Conservation (phyloP, 495 filamentous ascomycete species). For the Hypomontagnella submonticulosa region DNA sequence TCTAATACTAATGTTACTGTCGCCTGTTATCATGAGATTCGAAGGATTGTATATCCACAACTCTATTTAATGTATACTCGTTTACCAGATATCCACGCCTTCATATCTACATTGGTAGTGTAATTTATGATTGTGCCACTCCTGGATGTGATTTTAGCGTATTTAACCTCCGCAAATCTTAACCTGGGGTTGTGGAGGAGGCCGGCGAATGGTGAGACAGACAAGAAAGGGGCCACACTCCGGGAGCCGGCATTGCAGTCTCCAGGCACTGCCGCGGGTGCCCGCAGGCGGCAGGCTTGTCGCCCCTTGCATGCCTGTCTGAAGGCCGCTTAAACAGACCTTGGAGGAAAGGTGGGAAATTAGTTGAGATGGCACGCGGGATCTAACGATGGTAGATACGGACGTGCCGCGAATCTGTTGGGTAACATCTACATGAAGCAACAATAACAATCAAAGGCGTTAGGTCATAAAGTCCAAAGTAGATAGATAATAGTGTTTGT, state of each 20-base stretch:
- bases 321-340: conserved; percentile 8
- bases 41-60: background rate
- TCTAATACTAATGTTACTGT: no score
- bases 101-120: background rate
- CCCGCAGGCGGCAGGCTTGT: conserved; percentile 23
- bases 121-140: conserved; percentile 1
- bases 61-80: background rate
- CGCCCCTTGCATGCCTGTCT: conserved; percentile 24
- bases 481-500: conserved; percentile 7
- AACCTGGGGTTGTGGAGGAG: conserved; percentile 14
- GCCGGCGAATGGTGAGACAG: conserved; percentile 25
- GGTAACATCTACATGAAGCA: conserved; percentile 9
- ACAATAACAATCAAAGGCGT: conserved; percentile 5
- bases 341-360: conserved; percentile 16
- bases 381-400: conserved; percentile 8
- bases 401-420: conserved; percentile 12
- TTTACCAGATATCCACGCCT: no score
- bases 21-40: background rate
- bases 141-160: conserved; percentile 12
- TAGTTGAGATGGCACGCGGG: conserved; percentile 7
- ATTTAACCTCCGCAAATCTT: background rate
- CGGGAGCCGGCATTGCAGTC: conserved; percentile 24
- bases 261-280: conserved; percentile 19
- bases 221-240: conserved; percentile 10
- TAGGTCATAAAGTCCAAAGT: background rate